Base-by-base conservation (phyloP, 169 alveolate species). In the Amoebophrya sp. region DNA sequence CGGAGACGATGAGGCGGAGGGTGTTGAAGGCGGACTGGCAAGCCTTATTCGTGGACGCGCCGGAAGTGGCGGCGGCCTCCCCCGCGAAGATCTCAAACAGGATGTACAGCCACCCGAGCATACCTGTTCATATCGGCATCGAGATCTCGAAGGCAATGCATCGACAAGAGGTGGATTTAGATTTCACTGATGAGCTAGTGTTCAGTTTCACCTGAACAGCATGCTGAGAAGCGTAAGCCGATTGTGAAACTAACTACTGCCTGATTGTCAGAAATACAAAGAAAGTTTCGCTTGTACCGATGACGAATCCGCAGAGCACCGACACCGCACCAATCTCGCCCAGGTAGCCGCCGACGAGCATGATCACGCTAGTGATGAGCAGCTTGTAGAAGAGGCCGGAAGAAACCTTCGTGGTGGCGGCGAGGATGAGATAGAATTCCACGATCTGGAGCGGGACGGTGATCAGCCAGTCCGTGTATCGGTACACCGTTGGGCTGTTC, bases 381-480 rank as follows among this genome's bases (percentile, higher is more conserved):
- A 58, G 78, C 34, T 58, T 58, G 39, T n/a, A 58, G 78, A 58
- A 58, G 29, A 58, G 23, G 2, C 78, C 78, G 26, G 78, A 16
- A 2, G 78, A 58, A 4, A 58, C 78, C 78, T 58, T 58, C 38
- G 78, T 58, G 4, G 78, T 58, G 78, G 78, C 78, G 26, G 78
- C 78, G 78, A 58, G 78, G 78, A 58, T 58, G 23, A 58, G 78
- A 29, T 58, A 58, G 78, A 58, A 58, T 16, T 58, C 78, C 4
- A 58, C 78, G 23, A 58, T 58, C 78, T 58, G 78, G 78, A 58
- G 78, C 34, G 78, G 78, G 34, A 58, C 78, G 78, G 78, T 58
- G 78, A 58, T 58, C 38, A 58, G 23, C 78, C 78, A 58, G 34
- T 58, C 78, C 38, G 78, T 58, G 78, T 58, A 58, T 16, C 78